These are phyloP conservation scores for Calonectria pseudoreteaudii DNA, from an alignment of 2,329 filamentous ascomycete species.

Conservation along the genomic window DNA sequence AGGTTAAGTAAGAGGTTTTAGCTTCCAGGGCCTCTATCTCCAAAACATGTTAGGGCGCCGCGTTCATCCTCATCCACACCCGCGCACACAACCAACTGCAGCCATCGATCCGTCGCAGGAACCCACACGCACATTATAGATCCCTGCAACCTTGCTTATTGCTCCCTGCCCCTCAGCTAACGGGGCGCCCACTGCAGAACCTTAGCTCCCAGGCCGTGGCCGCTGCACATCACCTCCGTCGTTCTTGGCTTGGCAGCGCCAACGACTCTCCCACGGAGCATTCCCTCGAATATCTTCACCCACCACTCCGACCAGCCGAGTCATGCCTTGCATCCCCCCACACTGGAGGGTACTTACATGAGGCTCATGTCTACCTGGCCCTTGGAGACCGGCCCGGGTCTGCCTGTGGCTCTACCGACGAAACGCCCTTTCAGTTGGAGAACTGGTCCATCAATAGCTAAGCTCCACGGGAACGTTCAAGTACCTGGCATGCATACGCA, in stretches of 20 bases:
- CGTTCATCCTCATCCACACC: not conserved
- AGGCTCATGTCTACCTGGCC: conserved; percentile 28
- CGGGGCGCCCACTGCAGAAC: not conserved
- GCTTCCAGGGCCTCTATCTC: conserved; percentile 11
- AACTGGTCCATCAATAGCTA: not conserved
- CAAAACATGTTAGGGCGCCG: conserved; percentile 14
- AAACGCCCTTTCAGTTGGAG: not conserved
- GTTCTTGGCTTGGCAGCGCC: conserved; percentile 26
- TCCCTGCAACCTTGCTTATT: conserved; percentile 9
- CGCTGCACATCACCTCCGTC: conserved; percentile 21
- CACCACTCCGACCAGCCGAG: conserved; percentile 33
- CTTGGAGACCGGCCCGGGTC: conserved; percentile 17
- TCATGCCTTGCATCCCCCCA: conserved; percentile 40
- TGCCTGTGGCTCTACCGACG: not conserved
- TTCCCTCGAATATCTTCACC: not conserved
- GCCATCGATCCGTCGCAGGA: not conserved
- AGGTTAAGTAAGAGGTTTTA: conserved; percentile 22
- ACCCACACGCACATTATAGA: conserved; percentile 10
- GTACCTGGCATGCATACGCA: conserved; percentile 5
- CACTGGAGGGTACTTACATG: conserved; percentile 31
- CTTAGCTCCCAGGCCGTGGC: conserved; percentile 4
- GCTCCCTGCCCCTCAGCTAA: not conserved
- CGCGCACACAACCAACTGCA: conserved; percentile 8
- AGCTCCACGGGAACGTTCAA: not conserved
- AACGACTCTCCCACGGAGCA: not conserved